Percentiles rank a stretch among this genome's conserved stretches.
phyloP scores from a whole-genome alignment of 257 asterid genomes.

The Rubia yunnanensis region DNA sequence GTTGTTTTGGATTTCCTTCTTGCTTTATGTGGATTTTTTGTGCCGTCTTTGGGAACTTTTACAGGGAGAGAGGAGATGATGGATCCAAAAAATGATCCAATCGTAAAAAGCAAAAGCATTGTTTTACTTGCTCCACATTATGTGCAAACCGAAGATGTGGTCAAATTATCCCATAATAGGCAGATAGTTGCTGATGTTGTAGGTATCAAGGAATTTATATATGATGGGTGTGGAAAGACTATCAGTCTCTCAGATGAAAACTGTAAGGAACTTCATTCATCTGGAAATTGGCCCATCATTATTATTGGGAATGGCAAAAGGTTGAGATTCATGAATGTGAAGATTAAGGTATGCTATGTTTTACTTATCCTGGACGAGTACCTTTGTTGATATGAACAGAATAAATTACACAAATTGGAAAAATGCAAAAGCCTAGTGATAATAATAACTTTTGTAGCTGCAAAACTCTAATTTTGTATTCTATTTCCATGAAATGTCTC shows the following conservation, averaged over 20 bases:
- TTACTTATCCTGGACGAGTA: slow-evolving; percentile 1
- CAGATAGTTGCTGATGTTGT: slow-evolving; percentile 79
- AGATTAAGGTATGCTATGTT: slow-evolving; percentile 62
- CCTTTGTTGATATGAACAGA: background rate
- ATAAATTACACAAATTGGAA: background rate
- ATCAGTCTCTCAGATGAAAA: slow-evolving; percentile 56
- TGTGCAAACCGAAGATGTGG: slow-evolving; percentile 69
- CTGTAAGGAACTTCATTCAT: slow-evolving; percentile 38
- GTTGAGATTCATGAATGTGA: slow-evolving; percentile 79
- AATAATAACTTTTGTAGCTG: background rate
- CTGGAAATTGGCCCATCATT: slow-evolving; percentile 57
- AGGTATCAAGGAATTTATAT: slow-evolving; percentile 72
- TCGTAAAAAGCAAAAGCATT: slow-evolving; percentile 54
- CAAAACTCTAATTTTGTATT: background rate
- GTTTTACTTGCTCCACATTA: slow-evolving; percentile 51
- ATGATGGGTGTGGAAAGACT: slow-evolving; percentile 94
- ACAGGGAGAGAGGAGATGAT: slow-evolving; percentile 96
- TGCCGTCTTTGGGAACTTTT: slow-evolving; percentile 85
- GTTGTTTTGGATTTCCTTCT: slow-evolving; percentile 93
- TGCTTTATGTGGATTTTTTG: slow-evolving; percentile 86
- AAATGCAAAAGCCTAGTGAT: background rate
- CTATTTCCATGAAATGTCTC: background rate
- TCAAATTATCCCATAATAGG: slow-evolving; percentile 64
- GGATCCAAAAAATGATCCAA: slow-evolving; percentile 91
- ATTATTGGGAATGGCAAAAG: slow-evolving; percentile 86